Percentiles rank a stretch among this genome's conserved stretches.
Conservation (phyloP, 106 monocot species). For the Dioscorea dumetorum region DNA sequence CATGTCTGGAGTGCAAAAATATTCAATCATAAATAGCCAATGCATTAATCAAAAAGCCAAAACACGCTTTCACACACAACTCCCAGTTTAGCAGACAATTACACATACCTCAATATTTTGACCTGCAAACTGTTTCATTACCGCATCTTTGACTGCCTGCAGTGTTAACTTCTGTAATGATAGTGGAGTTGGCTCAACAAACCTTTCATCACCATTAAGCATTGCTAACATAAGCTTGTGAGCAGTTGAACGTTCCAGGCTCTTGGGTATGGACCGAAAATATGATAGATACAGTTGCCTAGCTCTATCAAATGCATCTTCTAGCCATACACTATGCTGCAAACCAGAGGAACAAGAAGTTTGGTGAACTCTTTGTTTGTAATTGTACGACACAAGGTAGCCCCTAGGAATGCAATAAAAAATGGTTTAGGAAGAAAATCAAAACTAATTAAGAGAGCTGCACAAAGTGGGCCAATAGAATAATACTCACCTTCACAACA, state of each 20-base stretch:
- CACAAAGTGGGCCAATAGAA: too few relatives aligned
- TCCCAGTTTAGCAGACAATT: background rate
- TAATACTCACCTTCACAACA: background rate
- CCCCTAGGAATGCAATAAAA: too few relatives aligned
- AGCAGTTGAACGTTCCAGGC: constrained; percentile 93
- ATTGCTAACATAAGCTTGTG: constrained; percentile 96
- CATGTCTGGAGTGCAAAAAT: background rate
- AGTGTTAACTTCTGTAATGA: constrained; percentile 82
- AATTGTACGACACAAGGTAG: too few relatives aligned
- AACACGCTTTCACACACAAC: too few relatives aligned
- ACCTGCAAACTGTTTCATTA: constrained; percentile 84
- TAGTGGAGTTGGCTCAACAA: constrained; percentile 86
- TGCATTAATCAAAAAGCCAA: too few relatives aligned
- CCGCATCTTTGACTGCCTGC: constrained; percentile 81
- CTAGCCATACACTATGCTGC: constrained; percentile 96
- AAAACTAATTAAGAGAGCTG: too few relatives aligned
- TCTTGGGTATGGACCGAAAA: constrained; percentile 96
- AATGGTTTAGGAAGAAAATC: too few relatives aligned
- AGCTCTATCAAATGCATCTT: constrained; percentile 99
- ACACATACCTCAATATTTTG: constrained; percentile 88
- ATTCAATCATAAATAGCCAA: too few relatives aligned
- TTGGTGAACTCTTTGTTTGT: too few relatives aligned
- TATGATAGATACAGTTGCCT: constrained; percentile 86
- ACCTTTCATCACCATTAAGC: constrained; percentile 93
- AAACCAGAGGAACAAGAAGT: constrained; percentile 9